Conservation (phyloP, 495 filamentous ascomycete genomes). For the Daldinia decipiens region DNA sequence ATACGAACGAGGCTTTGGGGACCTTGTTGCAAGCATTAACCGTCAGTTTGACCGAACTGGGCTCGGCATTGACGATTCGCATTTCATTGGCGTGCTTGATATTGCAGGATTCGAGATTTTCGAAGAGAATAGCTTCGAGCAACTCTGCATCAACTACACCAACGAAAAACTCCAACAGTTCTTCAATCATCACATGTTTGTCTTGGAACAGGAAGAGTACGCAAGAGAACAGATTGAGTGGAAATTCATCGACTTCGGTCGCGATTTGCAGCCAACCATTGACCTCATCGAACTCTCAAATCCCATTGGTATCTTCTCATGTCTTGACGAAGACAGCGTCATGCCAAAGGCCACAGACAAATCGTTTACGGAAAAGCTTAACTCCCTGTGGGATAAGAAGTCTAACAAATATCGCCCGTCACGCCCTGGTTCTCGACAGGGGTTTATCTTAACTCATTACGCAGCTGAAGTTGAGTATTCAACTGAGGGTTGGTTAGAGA, state of each 20-base stretch:
- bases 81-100: constrained; percentile 98
- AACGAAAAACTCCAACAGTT: constrained; percentile 99
- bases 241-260: constrained; percentile 99
- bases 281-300: constrained; percentile 96
- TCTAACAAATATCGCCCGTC: constrained; percentile 91
- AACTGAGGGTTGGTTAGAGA: constrained; percentile 95
- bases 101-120: constrained; percentile 99
- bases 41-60: constrained; percentile 84
- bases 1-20: constrained; percentile 94
- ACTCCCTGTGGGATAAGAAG: constrained; percentile 96
- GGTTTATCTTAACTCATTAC: constrained; percentile 98
- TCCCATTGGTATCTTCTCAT: constrained; percentile 98
- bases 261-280: constrained; percentile 96
- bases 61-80: constrained; percentile 82
- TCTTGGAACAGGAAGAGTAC: constrained; percentile 98
- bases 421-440: constrained; percentile 75
- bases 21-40: constrained; percentile 92
- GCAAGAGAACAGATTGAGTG: constrained; percentile 98
- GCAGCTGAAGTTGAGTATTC: constrained; percentile 97
- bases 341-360: constrained; percentile 99
- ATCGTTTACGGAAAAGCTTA: constrained; percentile 95
- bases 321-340: constrained; percentile 96
- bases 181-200: constrained; percentile 99
- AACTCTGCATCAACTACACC: constrained; percentile 99
- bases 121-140: constrained; percentile 97